A percentile compares a stretch with the other conserved stretches of the same genome.
Conservation (phyloP, 352 stramenopile species). For the Phytopythium litorale region DNA sequence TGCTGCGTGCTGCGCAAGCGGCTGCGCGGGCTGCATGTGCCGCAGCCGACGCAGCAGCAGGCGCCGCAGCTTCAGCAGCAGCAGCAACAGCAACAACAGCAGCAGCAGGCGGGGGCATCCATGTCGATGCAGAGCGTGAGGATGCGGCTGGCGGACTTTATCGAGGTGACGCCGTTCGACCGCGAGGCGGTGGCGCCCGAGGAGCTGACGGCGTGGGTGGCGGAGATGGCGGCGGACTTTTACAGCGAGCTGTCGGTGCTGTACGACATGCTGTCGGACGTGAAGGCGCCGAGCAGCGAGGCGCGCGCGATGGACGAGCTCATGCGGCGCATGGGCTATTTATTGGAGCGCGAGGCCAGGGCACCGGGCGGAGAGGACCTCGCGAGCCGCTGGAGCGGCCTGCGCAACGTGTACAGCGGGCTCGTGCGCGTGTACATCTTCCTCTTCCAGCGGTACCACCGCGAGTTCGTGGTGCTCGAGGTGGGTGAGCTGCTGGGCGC, state of each 20-base stretch:
- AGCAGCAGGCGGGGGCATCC: background rate
- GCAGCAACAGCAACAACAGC: background rate
- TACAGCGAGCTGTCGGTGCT: slow-evolving; percentile 59
- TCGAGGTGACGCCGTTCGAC: slow-evolving; percentile 35
- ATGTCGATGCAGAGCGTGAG: background rate
- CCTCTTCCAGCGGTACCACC: slow-evolving; percentile 50
- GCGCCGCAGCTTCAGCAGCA: slow-evolving; percentile 7
- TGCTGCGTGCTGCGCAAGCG: slow-evolving; percentile 38
- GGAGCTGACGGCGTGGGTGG: slow-evolving; percentile 38
- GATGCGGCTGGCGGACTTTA: slow-evolving; percentile 27
- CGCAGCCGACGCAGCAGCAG: slow-evolving; percentile 4
- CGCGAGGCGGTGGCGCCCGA: slow-evolving; percentile 30
- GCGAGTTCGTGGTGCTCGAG: slow-evolving; percentile 52
- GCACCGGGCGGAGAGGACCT: slow-evolving; percentile 8
- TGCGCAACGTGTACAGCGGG: slow-evolving; percentile 54
- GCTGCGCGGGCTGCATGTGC: slow-evolving; percentile 20
- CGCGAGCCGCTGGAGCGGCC: slow-evolving; percentile 22
- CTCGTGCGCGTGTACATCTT: slow-evolving; percentile 69
- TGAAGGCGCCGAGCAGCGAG: slow-evolving; percentile 42
- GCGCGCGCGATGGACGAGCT: slow-evolving; percentile 50
- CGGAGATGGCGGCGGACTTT: slow-evolving; percentile 63
- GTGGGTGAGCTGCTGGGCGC: slow-evolving; percentile 48
- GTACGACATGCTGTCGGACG: slow-evolving; percentile 67
- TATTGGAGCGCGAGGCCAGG: slow-evolving; percentile 17
- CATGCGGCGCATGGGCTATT: slow-evolving; percentile 36